These are phyloP conservation scores for Zasmidium cellare DNA, from an alignment of 2,329 filamentous ascomycete genomes.

Conservation along the genomic window DNA sequence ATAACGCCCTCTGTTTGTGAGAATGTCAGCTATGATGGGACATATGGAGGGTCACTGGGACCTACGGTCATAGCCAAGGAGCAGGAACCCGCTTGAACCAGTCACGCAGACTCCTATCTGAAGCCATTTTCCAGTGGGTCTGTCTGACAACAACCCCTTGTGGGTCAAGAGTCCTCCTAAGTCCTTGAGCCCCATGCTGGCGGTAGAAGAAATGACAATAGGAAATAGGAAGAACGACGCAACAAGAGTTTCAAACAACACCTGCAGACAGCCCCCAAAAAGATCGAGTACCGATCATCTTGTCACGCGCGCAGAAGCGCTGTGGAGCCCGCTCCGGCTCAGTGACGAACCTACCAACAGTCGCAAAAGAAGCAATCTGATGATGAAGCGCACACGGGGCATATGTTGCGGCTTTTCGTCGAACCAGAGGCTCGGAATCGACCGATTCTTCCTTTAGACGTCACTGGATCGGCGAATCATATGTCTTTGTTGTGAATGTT, in stretches of 20 bases:
- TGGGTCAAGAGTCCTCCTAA: slow-evolving; percentile 13
- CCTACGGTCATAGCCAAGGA: slow-evolving; percentile 24
- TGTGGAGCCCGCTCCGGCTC: too few relatives aligned
- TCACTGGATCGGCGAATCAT: too few relatives aligned
- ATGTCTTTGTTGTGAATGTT: too few relatives aligned
- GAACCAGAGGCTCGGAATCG: too few relatives aligned
- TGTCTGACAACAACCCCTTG: slow-evolving; percentile 19
- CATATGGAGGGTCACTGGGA: slow-evolving; percentile 9
- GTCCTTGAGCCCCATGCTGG: not conserved
- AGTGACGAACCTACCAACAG: too few relatives aligned
- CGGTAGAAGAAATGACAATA: not conserved
- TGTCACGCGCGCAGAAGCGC: too few relatives aligned
- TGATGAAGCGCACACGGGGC: too few relatives aligned
- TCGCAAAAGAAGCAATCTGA: too few relatives aligned
- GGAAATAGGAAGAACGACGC: not conserved
- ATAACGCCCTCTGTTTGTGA: slow-evolving; percentile 46
- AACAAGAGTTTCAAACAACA: too few relatives aligned
- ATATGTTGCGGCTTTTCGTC: too few relatives aligned
- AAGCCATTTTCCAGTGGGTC: slow-evolving; percentile 11
- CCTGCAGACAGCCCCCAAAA: not conserved
- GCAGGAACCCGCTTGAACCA: slow-evolving; percentile 15
- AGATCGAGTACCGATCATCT: too few relatives aligned
- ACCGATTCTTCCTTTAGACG: too few relatives aligned
- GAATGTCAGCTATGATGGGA: not conserved
- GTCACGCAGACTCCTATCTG: slow-evolving; percentile 20